A percentile compares a stretch with the other conserved stretches of the same genome.
Evolutionary conservation across 148 eudicot species (phyloP).

Genomic region (Limonium bicolor): DNA sequence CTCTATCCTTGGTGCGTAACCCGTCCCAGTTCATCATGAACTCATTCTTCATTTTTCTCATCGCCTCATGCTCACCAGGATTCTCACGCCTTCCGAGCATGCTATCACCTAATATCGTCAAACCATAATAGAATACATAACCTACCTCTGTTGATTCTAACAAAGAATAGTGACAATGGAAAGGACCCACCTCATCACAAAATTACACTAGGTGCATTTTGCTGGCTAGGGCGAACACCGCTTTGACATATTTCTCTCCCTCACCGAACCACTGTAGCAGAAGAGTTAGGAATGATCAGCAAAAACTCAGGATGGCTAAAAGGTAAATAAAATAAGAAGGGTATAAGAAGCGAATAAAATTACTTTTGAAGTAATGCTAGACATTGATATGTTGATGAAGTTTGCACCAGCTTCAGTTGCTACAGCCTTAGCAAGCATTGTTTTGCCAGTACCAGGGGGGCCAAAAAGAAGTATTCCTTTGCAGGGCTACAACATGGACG

Average conservation of each 20-base stretch:
- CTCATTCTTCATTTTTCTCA: constrained; percentile 98
- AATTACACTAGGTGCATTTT: constrained; percentile 91
- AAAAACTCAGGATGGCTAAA: not conserved
- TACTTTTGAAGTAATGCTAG: constrained; percentile 92
- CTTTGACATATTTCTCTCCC: constrained; percentile 95
- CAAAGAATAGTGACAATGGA: not conserved
- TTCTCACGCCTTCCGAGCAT: constrained; percentile 95
- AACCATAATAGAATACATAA: not conserved
- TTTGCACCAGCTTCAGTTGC: constrained; percentile 99
- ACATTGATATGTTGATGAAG: constrained; percentile 94
- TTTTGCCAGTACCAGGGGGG: constrained; percentile 97
- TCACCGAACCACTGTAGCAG: constrained; percentile 91
- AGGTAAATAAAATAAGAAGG: not conserved
- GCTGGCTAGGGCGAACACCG: constrained; percentile 87
- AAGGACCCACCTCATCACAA: constrained; percentile 83
- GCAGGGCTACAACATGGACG: constrained; percentile 56
- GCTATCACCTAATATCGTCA: constrained; percentile 62
- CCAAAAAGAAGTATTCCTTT: constrained; percentile 92
- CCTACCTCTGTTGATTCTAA: not conserved
- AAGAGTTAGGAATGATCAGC: not conserved
- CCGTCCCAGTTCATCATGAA: constrained; percentile 99
- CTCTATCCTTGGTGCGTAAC: constrained; percentile 83
- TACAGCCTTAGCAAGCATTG: constrained; percentile 98
- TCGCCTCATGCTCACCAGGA: constrained; percentile 95
- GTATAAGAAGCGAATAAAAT: not conserved